phyloP scores from a whole-genome alignment of 768 basidiomycete species.

The Mycena capillaripes region DNA sequence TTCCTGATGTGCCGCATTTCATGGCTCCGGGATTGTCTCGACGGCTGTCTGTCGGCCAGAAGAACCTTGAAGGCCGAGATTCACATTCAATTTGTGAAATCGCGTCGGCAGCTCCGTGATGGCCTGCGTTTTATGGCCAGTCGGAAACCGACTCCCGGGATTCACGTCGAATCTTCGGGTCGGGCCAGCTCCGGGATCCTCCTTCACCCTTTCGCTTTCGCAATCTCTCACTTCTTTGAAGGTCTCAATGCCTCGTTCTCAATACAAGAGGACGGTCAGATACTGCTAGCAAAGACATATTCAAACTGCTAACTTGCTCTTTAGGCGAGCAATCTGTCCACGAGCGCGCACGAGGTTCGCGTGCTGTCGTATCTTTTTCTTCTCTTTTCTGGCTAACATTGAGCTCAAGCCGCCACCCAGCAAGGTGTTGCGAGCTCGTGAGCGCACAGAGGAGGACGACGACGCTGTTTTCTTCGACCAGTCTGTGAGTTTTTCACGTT shows the following conservation, averaged over 20 bases:
- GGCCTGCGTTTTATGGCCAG: not conserved
- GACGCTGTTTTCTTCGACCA: not conserved
- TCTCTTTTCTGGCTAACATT: not conserved
- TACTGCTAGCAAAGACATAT: not conserved
- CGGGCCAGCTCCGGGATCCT: too few relatives aligned
- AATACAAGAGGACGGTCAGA: too few relatives aligned
- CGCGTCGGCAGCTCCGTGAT: not conserved
- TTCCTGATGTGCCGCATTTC: not conserved
- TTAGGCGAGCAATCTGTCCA: not conserved
- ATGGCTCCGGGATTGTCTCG: not conserved
- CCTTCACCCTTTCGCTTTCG: too few relatives aligned
- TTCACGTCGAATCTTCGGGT: not conserved
- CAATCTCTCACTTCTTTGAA: too few relatives aligned
- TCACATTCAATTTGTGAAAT: not conserved
- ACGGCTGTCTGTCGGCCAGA: not conserved
- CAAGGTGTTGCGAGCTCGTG: not conserved
- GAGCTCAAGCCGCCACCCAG: not conserved
- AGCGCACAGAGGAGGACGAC: not conserved
- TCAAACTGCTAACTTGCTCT: not conserved
- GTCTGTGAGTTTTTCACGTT: not conserved
- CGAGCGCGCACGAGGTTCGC: not conserved
- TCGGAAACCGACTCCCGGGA: not conserved
- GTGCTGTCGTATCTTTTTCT: too few relatives aligned
- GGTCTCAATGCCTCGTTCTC: too few relatives aligned
- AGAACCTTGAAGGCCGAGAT: not conserved